phyloP scores from a whole-genome alignment of 768 basidiomycete genomes.

The Mrakia blollopis region DNA sequence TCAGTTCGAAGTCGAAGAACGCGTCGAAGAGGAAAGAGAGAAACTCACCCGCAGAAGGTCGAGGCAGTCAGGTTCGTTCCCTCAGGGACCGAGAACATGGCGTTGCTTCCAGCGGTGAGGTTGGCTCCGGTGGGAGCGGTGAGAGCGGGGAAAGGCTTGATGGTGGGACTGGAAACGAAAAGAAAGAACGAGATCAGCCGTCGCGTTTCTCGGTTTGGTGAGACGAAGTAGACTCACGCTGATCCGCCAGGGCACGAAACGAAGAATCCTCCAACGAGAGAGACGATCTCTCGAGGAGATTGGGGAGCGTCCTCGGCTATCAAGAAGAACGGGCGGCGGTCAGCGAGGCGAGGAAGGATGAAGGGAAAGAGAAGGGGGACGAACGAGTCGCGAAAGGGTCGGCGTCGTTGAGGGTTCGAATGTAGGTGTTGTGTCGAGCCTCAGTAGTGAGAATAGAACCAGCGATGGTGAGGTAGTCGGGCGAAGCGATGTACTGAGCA shows the following conservation, averaged over 20 bases:
- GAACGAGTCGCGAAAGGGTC: conserved; percentile 21
- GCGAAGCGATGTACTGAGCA: neutral
- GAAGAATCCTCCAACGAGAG: conserved; percentile 19
- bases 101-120: neutral
- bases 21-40: neutral
- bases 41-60: conserved; percentile 6
- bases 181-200: neutral
- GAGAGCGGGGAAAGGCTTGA: conserved; percentile 19
- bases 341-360: neutral
- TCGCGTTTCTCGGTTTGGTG: neutral
- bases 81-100: conserved; percentile 4
- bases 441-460: conserved; percentile 12
- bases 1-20: neutral
- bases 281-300: conserved; percentile 8
- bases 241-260: conserved; percentile 17
- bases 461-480: neutral
- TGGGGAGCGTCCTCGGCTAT: conserved; percentile 15
- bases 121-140: conserved; percentile 12
- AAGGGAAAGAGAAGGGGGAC: neutral
- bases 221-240: neutral
- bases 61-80: neutral
- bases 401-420: neutral
- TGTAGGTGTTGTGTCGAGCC: conserved; percentile 18
- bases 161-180: neutral
- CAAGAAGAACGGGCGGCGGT: neutral